phyloP scores from a whole-genome alignment of 345 rosid genomes.

The Brassica juncea region DNA sequence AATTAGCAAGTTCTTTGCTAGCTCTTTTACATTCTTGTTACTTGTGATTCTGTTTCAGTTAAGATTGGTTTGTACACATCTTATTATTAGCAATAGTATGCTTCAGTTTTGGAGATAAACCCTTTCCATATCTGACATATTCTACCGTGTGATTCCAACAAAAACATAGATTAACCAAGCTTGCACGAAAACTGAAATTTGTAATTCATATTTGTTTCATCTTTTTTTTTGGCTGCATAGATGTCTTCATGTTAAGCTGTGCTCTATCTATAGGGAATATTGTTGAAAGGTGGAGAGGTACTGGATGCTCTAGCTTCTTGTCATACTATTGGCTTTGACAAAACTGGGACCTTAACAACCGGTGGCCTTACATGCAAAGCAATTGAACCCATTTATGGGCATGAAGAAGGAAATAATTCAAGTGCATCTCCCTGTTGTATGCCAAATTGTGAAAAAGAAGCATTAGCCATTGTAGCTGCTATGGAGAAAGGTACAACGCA shows the following conservation, averaged over 20 bases:
- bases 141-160: neutral
- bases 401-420: conserved; percentile 40
- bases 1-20: neutral
- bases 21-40: neutral
- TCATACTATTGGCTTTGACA: conserved; percentile 87
- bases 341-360: conserved; percentile 97
- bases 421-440: conserved; percentile 56
- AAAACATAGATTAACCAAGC: neutral
- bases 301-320: conserved; percentile 86
- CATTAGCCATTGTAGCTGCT: conserved; percentile 95
- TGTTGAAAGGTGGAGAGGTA: conserved; percentile 88
- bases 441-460: conserved; percentile 85
- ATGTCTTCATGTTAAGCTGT: neutral
- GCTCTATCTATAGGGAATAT: conserved; percentile 61
- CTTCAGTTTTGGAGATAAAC: neutral
- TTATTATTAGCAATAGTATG: neutral
- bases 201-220: neutral
- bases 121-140: neutral
- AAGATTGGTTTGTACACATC: neutral
- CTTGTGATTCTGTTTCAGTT: neutral
- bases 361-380: conserved; percentile 92
- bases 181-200: neutral
- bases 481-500: conserved; percentile 98
- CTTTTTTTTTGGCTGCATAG: neutral
- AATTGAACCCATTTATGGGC: conserved; percentile 88